Evolutionary conservation across 2,329 filamentous ascomycete species (phyloP), one percentile per base, ranked within the genome.

Genomic region (Hypoxylon sp.): DNA sequence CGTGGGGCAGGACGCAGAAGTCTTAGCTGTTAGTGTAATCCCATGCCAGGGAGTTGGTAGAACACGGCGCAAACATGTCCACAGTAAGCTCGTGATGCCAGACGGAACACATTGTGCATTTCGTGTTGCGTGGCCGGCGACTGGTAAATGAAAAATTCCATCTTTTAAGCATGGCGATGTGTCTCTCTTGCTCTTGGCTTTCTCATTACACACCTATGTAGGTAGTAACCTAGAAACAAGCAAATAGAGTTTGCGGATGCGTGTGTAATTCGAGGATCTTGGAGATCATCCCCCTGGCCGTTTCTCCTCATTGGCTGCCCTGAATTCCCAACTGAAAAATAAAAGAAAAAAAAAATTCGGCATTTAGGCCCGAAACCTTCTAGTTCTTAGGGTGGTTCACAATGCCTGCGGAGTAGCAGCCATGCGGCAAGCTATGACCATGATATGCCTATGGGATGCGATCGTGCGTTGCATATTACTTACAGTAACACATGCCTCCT

Each of bases 61-160:
- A 54, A n/a, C 24, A 34, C 37, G 54, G 59, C 57, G 65, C 65
- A 68, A 68, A 66, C 65, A 66, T 57, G 53, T 19, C 63, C 60
- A 66, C 56, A 66, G 65, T 66, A 68, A 68, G 65, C 65, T 68
- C 62, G 65, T 65, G 59, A 68, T 50, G 49, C 3, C 13, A 37
- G 32, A 15, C 32, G 32, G 28, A 19, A 15, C 43, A 58, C 47
- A 54, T 54, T 47, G 49, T 32, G 43, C 28, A 43, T 50, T 59
- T 64, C 26, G 53, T 49, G 37, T 62, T 34, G 55, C 44, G 59
- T 60, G 41, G 44, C 39, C 20, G 20, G 34, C 28, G 24, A 30
- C 15, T 59, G 41, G 48, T 56, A 61, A 34, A 28, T 54, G 26
- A 15, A 58, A 6, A 19, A 56, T 57, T 17, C 24, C 47, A 6